These are phyloP conservation scores for Lasiosphaeria miniovina DNA, from an alignment of 495 filamentous ascomycete species.

Conservation along the genomic window DNA sequence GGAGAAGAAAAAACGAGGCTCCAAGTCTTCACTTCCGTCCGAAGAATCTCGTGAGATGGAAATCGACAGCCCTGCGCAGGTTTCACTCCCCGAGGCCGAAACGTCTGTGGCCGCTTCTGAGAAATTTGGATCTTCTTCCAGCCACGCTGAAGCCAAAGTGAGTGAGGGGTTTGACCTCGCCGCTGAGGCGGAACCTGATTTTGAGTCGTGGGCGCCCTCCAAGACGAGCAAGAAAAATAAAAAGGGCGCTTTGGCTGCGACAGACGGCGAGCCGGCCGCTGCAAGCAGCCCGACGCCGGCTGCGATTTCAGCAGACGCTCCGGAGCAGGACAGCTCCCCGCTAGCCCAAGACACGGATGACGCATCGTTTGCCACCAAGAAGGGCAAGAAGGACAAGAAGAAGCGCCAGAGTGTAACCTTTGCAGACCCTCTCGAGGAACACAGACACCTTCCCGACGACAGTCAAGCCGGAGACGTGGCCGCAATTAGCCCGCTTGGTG, in stretches of 20 bases:
- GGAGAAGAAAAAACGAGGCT: constrained; percentile 24
- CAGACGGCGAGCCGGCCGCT: constrained; percentile 4
- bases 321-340: constrained; percentile 2
- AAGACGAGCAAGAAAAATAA: neutral
- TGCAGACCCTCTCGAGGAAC: constrained; percentile 28
- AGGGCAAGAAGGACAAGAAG: constrained; percentile 25
- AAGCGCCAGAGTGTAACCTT: constrained; percentile 35
- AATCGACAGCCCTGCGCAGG: neutral
- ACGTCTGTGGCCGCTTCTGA: neutral
- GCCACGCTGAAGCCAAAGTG: constrained; percentile 5
- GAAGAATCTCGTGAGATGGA: neutral
- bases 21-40: neutral
- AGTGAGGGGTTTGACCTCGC: neutral
- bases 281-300: neutral
- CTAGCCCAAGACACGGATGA: constrained; percentile 11
- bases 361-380: constrained; percentile 3
- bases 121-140: neutral
- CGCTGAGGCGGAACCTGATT: neutral
- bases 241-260: constrained; percentile 5
- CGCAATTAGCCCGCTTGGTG: neutral
- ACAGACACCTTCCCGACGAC: neutral
- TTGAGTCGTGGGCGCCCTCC: neutral
- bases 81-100: neutral
- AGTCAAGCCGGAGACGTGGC: too few species aligned
- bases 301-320: neutral